A percentile compares a stretch with the other conserved stretches of the same genome.
These are phyloP conservation scores for Syncephalis fuscata DNA, from an alignment of 371 early-diverging fungal genomes.

Conservation along the genomic window DNA sequence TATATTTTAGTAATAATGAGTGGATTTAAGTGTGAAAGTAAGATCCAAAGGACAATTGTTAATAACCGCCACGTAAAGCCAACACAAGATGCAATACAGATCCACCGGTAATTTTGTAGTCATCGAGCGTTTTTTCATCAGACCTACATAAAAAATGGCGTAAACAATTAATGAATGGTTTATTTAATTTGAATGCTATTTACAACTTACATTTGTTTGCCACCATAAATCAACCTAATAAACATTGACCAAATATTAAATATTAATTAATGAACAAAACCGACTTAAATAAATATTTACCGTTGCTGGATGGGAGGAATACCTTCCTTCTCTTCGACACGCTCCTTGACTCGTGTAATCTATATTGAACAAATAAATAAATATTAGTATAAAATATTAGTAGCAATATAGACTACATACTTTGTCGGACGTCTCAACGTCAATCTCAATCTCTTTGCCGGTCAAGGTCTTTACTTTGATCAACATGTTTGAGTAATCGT, in stretches of 20 bases:
- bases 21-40: too few relatives aligned
- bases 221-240: constrained; percentile 66
- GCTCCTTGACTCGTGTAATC: constrained; percentile 83
- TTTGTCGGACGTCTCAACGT: constrained; percentile 73
- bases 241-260: too few relatives aligned
- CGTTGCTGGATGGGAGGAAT: constrained; percentile 94
- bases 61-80: constrained; percentile 87
- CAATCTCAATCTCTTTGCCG: constrained; percentile 65
- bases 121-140: constrained; percentile 65
- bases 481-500: too few relatives aligned
- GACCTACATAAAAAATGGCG: constrained; percentile 28
- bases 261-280: too few relatives aligned
- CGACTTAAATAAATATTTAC: too few relatives aligned
- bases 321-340: constrained; percentile 92
- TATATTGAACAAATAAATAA: constrained; percentile 10
- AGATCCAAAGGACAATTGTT: too few relatives aligned
- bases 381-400: neutral
- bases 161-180: neutral
- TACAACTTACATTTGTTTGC: constrained; percentile 72
- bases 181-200: neutral
- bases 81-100: constrained; percentile 93
- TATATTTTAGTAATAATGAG: too few relatives aligned
- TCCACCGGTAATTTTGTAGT: constrained; percentile 73
- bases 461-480: too few relatives aligned
- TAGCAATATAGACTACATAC: constrained; percentile 11